Base-by-base conservation (phyloP, 352 stramenopile species). In the Albugo candida region DNA sequence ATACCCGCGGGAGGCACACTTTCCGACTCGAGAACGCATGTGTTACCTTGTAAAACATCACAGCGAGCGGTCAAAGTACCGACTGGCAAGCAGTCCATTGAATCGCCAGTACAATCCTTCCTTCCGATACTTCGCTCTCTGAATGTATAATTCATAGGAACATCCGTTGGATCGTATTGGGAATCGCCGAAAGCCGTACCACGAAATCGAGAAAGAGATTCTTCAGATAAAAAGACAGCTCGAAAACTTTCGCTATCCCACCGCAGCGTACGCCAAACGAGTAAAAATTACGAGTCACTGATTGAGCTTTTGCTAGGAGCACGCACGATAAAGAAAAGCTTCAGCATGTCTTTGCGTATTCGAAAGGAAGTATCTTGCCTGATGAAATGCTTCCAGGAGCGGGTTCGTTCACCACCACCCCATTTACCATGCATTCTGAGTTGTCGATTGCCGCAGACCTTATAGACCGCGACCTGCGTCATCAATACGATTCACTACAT, bases 311-410 rank as follows among this genome's bases (percentile, higher is more conserved):
- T 31, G 24, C 54, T 44, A 64, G 56, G 45, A 70, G 70, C 1
- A 83, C 83, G 24, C 64, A 81, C 31, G 72, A 88, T 40, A 88
- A 88, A 48, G 72, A 88, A 45, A 88, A 83, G 49, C 62, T 88
- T 12, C 75, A 88, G 49, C 72, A 88, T 41, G 50, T 69, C 5
- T 85, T 88, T 37, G 74, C 72, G 18, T 88, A 80, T 56, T 65
- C 66, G 1, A 57, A 55, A 2, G 75, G 75, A 5, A 71, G 49
- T 0, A 88, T 88, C 49, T 52, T 88, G n/a, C 75, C 75, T 5
- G 56, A 60, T 0, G 66, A 85, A 27, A 53, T 88, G 6, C 53
- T 88, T 2, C 75, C 75, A n/a, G 72, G 72, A 59, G 58, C 75
- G 20, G 67, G 74, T 84, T 47, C 21, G 42, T 46, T 14, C 36